phyloP scores from a whole-genome alignment of 2,329 filamentous ascomycete genomes.

The Aspergillus niger region DNA sequence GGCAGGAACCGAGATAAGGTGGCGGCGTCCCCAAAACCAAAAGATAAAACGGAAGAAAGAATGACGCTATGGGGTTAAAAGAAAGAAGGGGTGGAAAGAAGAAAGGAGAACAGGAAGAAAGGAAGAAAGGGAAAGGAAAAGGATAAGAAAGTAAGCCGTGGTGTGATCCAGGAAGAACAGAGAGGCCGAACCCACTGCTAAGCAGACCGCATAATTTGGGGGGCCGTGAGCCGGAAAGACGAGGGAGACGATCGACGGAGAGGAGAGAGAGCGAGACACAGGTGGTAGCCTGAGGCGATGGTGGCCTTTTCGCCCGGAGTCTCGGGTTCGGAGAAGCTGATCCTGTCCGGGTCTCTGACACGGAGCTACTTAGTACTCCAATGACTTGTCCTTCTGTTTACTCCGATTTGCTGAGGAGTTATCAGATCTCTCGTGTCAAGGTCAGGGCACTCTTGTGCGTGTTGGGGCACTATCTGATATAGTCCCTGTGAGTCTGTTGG shows the following conservation, averaged over 20 bases:
- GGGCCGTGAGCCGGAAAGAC: conserved; percentile 14
- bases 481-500: too few relatives aligned
- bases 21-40: conserved; percentile 3
- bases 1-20: not conserved
- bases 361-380: too few relatives aligned
- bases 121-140: conserved; percentile 14
- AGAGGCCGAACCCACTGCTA: conserved; percentile 18
- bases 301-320: conserved; percentile 12
- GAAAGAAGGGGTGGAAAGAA: conserved; percentile 12
- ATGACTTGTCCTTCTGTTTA: too few relatives aligned
- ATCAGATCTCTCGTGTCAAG: too few relatives aligned
- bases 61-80: conserved; percentile 2
- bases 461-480: too few relatives aligned
- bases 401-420: too few relatives aligned
- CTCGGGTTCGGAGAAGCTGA: not conserved
- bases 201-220: conserved; percentile 20
- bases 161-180: conserved; percentile 21
- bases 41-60: conserved; percentile 9
- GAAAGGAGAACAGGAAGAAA: conserved; percentile 10
- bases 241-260: conserved; percentile 5
- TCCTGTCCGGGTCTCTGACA: too few relatives aligned
- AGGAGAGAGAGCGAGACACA: not conserved
- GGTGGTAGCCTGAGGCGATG: conserved; percentile 10
- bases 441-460: too few relatives aligned
- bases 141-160: conserved; percentile 20